A percentile compares a stretch with the other conserved stretches of the same genome.
Evolutionary conservation across 768 basidiomycete species (phyloP).

Genomic region (Mycena kentingensis): DNA sequence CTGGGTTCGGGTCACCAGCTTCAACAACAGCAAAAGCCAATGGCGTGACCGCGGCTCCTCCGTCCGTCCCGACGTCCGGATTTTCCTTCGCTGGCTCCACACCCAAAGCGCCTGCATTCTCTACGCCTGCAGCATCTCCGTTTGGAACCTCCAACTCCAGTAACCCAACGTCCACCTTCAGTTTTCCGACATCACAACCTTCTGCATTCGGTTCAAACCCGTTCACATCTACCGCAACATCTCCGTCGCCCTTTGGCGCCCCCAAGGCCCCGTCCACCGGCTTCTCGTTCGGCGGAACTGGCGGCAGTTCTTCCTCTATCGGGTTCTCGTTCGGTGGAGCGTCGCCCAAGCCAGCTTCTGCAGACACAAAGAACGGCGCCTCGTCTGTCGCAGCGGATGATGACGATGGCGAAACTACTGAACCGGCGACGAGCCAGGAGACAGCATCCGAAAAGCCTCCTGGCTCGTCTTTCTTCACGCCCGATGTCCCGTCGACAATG

Average conservation of each 20-base stretch:
- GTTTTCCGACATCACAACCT: slow-evolving; percentile 2
- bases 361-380: slow-evolving; percentile 19
- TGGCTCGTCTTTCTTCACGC: slow-evolving; percentile 17
- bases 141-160: slow-evolving; percentile 10
- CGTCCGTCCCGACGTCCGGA: slow-evolving; percentile 3
- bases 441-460: slow-evolving; percentile 19
- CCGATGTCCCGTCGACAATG: slow-evolving; percentile 24
- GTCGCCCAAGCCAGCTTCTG: slow-evolving; percentile 30
- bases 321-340: slow-evolving; percentile 67
- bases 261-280: slow-evolving; percentile 6
- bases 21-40: slow-evolving; percentile 16
- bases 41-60: slow-evolving; percentile 2
- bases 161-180: slow-evolving; percentile 13
- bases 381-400: slow-evolving; percentile 25
- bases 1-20: slow-evolving; percentile 12
- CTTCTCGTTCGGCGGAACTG: slow-evolving; percentile 29
- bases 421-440: slow-evolving; percentile 24
- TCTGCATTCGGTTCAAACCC: slow-evolving; percentile 12
- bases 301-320: slow-evolving; percentile 65
- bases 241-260: slow-evolving; percentile 19
- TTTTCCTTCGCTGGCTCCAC: slow-evolving; percentile 11
- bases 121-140: slow-evolving; percentile 17
- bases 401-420: slow-evolving; percentile 28
- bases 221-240: slow-evolving; percentile 11
- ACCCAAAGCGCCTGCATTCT: slow-evolving; percentile 8